Conservation (phyloP, 2,329 filamentous ascomycete species). For the Trichocomaceae sp. region DNA sequence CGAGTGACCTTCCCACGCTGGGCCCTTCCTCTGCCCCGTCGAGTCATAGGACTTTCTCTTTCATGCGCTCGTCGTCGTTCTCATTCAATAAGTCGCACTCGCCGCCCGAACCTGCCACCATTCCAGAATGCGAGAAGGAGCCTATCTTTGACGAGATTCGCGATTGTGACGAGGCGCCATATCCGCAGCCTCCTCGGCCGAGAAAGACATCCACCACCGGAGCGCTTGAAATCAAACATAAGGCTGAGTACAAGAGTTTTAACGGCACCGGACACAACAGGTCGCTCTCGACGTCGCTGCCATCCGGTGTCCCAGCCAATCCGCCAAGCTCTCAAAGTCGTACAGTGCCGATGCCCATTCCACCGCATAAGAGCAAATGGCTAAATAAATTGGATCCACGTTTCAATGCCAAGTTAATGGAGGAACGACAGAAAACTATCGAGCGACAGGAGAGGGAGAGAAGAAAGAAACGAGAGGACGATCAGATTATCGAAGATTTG, state of each 20-base stretch:
- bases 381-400: constrained; percentile 13
- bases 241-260: constrained; percentile 6
- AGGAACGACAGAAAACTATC: constrained; percentile 8
- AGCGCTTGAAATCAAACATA: constrained; percentile 1
- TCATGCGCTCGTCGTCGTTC: constrained; percentile 9
- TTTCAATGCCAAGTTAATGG: constrained; percentile 12
- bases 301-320: not conserved
- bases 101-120: not conserved
- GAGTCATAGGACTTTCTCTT: constrained; percentile 9
- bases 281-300: not conserved
- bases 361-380: constrained; percentile 12
- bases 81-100: constrained; percentile 1
- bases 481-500: constrained; percentile 7
- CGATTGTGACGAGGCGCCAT: constrained; percentile 12
- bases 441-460: constrained; percentile 9
- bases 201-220: not conserved
- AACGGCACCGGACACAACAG: not conserved
- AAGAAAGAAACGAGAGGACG: constrained; percentile 10
- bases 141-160: constrained; percentile 13
- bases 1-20: constrained; percentile 1
- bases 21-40: constrained; percentile 9
- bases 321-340: not conserved
- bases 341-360: constrained; percentile 1
- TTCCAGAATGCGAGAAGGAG: constrained; percentile 12
- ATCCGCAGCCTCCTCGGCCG: constrained; percentile 5